phyloP scores from a whole-genome alignment of 495 filamentous ascomycete species.

The Cercophora samala region DNA sequence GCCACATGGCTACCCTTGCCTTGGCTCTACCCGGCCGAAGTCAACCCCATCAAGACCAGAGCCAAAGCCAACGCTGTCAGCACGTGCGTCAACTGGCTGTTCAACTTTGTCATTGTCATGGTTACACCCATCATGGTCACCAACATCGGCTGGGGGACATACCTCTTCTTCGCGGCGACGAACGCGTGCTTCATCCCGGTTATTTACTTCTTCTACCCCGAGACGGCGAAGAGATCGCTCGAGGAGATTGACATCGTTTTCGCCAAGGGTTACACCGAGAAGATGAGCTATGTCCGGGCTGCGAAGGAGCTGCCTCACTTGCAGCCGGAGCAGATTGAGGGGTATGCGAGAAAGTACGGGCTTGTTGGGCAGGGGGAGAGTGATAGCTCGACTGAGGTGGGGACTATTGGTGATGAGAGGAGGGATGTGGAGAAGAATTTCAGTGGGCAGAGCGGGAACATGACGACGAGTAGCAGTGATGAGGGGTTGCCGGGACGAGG shows the following conservation, averaged over 20 bases:
- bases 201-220: slow-evolving; percentile 76
- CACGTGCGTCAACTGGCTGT: slow-evolving; percentile 76
- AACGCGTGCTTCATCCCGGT: slow-evolving; percentile 70
- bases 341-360: slow-evolving; percentile 59
- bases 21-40: slow-evolving; percentile 64
- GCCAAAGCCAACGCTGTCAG: slow-evolving; percentile 73
- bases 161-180: slow-evolving; percentile 71
- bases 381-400: neutral
- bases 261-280: slow-evolving; percentile 69
- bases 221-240: slow-evolving; percentile 64
- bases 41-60: slow-evolving; percentile 72
- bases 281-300: slow-evolving; percentile 70
- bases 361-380: slow-evolving; percentile 32
- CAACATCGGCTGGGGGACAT: slow-evolving; percentile 69
- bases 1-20: slow-evolving; percentile 71
- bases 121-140: slow-evolving; percentile 71
- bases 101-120: slow-evolving; percentile 81
- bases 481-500: neutral
- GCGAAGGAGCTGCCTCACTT: slow-evolving; percentile 67
- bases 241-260: slow-evolving; percentile 83
- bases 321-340: slow-evolving; percentile 59
- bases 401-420: neutral
- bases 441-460: neutral
- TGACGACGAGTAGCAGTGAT: slow-evolving; percentile 5
- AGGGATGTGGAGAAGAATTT: slow-evolving; percentile 18